These are phyloP conservation scores for Kodamaea plutei DNA, from an alignment of 1,139 yeast genomes.

Conservation along the genomic window DNA sequence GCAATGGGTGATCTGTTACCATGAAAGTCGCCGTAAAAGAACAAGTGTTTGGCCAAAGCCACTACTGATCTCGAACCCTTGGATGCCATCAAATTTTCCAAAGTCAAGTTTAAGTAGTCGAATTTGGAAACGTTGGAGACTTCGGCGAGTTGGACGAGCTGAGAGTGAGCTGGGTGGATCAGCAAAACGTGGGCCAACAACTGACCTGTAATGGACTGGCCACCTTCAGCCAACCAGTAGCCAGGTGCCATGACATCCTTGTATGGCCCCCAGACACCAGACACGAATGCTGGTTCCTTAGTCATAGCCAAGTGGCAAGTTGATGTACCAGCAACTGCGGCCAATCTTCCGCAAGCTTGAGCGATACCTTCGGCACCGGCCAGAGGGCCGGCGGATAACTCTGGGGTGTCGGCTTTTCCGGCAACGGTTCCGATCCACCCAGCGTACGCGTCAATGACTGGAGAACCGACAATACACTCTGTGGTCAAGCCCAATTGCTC, in stretches of 20 bases:
- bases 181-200: slow-evolving; percentile 84
- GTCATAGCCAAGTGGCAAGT: slow-evolving; percentile 94
- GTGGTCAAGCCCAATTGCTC: slow-evolving; percentile 77
- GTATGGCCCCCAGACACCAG: slow-evolving; percentile 99
- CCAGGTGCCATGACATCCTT: slow-evolving; percentile 85
- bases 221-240: slow-evolving; percentile 98
- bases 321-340: slow-evolving; percentile 98
- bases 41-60: slow-evolving; percentile 75
- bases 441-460: slow-evolving; percentile 96
- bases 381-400: slow-evolving; percentile 26
- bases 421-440: slow-evolving; percentile 99
- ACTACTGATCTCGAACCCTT: slow-evolving; percentile 65
- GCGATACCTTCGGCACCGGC: slow-evolving; percentile 50
- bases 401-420: slow-evolving; percentile 62
- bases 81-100: slow-evolving; percentile 63
- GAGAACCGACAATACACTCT: slow-evolving; percentile 83
- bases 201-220: slow-evolving; percentile 96
- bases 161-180: slow-evolving; percentile 82
- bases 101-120: slow-evolving; percentile 71
- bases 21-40: slow-evolving; percentile 93
- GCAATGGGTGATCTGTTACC: slow-evolving; percentile 97
- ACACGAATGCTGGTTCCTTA: slow-evolving; percentile 78
- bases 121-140: slow-evolving; percentile 70
- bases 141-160: slow-evolving; percentile 59
- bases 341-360: slow-evolving; percentile 76